Conservation (phyloP, 345 rosid species). For the Theobroma cacao region DNA sequence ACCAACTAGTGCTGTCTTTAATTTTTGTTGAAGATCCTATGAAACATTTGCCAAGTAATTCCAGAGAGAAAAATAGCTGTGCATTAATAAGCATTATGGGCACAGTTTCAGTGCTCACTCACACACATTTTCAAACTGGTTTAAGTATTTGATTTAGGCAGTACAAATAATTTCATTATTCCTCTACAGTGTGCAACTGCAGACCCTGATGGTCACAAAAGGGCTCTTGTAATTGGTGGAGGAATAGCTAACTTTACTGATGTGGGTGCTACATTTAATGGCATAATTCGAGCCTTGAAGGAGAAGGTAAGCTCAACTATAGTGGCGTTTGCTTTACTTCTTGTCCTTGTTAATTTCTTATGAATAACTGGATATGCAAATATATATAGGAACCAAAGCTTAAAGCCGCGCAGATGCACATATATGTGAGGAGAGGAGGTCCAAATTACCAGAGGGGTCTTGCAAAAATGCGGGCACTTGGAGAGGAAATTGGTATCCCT, state of each 20-base stretch:
- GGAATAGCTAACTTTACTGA: constrained; percentile 98
- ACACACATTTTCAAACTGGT: neutral
- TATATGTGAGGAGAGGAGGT: constrained; percentile 77
- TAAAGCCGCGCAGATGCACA: constrained; percentile 61
- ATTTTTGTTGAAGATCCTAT: neutral
- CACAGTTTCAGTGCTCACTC: neutral
- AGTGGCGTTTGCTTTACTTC: neutral
- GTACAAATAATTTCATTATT: constrained; percentile 2
- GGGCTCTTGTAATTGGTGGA: constrained; percentile 95
- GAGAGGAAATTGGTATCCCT: constrained; percentile 81
- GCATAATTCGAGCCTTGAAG: constrained; percentile 85
- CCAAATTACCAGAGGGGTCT: constrained; percentile 89
- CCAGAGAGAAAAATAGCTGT: neutral
- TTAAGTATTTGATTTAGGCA: neutral
- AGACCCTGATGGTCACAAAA: constrained; percentile 77
- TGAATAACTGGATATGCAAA: neutral
- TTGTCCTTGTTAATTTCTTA: neutral
- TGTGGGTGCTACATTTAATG: constrained; percentile 94
- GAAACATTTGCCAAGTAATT: neutral
- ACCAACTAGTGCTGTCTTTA: neutral
- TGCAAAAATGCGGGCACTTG: constrained; percentile 71
- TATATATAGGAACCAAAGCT: constrained; percentile 65
- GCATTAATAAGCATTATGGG: neutral
- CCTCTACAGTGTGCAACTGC: constrained; percentile 76
- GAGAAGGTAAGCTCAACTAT: constrained; percentile 60